Base-by-base conservation (phyloP, 2,329 filamentous ascomycete genomes). In the Ophiostoma novo-ulmi region DNA sequence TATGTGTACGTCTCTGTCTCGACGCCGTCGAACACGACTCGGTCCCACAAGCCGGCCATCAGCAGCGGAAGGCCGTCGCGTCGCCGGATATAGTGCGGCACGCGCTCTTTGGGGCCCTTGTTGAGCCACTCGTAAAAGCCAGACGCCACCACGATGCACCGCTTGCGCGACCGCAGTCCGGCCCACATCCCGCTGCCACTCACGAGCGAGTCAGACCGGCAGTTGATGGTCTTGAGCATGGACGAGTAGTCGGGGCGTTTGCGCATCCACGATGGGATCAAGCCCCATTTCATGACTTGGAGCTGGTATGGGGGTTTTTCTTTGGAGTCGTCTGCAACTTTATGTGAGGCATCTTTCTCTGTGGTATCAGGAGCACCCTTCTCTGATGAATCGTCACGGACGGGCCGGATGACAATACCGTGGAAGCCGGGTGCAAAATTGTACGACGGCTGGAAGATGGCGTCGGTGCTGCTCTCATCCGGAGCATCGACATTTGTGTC, bases 41-140 rank as follows among this genome's bases (percentile, higher is more conserved):
- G 91, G 77, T 98, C 94, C 93, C 93, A 99, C 5, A 99, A 80
- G 0, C 94, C 95, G 13, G 94, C 94, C 76, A 98, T 89, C 76
- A 88, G 94, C 90, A 97, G 92, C 75, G 97, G 81, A 75, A 88
- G 86, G 0, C 91, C 91, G 77, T 98, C 94, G 75, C 88, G 91
- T 38, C 93, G 85, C 80, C 89, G 94, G 31, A 93, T 86, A 76
- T 89, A 97, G 79, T 98, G 89, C 13, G 95, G 94, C 1, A 94
- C 81, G 80, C 92, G 96, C 70, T 95, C 90, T 75, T 91, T 94
- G 7, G 76, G 84, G 70, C 76, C 89, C 76, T 89, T 92, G 79
- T 94, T 94, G 72, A 96, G 82, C 95, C 95, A 98, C 80, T 99
- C 95, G 77, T 93, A 99, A 80, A 98, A 99, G 1, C 95, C 95